phyloP scores from a whole-genome alignment of 805 yeast genomes.

The Starmerella stigmatis region DNA sequence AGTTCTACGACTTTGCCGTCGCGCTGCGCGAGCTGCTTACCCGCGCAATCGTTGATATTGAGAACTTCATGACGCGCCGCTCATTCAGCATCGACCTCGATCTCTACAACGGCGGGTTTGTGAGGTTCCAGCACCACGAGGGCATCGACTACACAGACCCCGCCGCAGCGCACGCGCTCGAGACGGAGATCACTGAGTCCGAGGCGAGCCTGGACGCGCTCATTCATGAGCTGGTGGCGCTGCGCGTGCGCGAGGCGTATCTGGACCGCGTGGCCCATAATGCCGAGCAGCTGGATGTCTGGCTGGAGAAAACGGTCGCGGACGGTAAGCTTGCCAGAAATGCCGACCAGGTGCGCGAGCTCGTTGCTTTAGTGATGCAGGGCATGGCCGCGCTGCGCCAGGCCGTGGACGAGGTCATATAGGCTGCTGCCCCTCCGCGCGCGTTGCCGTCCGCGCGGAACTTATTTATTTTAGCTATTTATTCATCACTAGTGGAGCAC shows the following conservation, averaged over 20 bases:
- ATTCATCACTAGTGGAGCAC: no score
- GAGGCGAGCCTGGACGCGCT: constrained; percentile 4
- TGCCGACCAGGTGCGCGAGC: constrained; percentile 2
- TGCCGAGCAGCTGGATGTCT: background rate
- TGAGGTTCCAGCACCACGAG: constrained; percentile 17
- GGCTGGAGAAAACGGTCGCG: constrained; percentile 10
- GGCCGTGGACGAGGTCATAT: background rate
- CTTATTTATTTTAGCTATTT: no score
- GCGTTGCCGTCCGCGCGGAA: no score
- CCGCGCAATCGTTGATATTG: constrained; percentile 6
- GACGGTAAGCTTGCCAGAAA: background rate
- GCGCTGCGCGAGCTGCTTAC: constrained; percentile 2
- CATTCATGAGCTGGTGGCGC: constrained; percentile 1
- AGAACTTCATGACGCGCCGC: constrained; percentile 8
- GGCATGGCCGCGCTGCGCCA: constrained; percentile 3
- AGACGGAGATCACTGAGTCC: background rate
- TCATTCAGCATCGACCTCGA: constrained; percentile 13
- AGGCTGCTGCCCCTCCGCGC: background rate
- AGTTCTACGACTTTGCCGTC: constrained; percentile 6
- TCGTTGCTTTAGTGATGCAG: background rate
- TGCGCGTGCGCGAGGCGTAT: background rate
- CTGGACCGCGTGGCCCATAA: background rate
- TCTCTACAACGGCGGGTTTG: constrained; percentile 16
- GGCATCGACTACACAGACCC: constrained; percentile 17
- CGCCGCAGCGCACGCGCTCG: constrained; percentile 9